Evolutionary conservation across 768 basidiomycete genomes (phyloP), one percentile per base, ranked within the genome.

Genomic region (Leccinum pellstonianum): DNA sequence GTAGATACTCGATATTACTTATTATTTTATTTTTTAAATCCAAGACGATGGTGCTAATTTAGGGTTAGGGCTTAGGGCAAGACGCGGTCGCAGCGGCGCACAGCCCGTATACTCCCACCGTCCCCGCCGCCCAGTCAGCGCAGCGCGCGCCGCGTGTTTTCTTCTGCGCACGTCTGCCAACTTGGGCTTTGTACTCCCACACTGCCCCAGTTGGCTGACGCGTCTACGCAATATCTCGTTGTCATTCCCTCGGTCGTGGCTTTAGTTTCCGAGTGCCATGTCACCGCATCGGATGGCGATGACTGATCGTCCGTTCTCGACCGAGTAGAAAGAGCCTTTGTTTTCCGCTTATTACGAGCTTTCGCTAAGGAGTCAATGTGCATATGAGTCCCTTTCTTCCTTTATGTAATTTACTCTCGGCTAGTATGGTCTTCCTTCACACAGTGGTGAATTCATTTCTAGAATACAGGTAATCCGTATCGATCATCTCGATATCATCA

Each of bases 1-100:
- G n/a, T 8, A 47, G 47, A 47, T 47, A 47, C 6, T 12, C 21
- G 1, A 47, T 21, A 21, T 47, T 23, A 47, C 21, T 46, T 46
- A 4, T 46, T 46, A n/a, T 46, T n/a, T 46, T 17, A 5, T 7
- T 41, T n/a, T n/a, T 21, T 38, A 15, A 17, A 41, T 17, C 17
- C 3, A 41, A 41, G 3, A 48, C 4, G 11, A 10, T 15, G 55
- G 49, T 54, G 12, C 65, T 61, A 66, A 38, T 57, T 54, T 68
- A 62, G 65, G 72, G 69, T 70, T 73, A 73, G 72, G 73, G 72
- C 67, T 50, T 11, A 74, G 72, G 72, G 69, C 52, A 58, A 50
- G 17, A 47, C 47, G 38, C 8, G 38, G 41, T 43, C 41, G 41
- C 41, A 43, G 41, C 52, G 33, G 23, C 31, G 52, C 64, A 64